Evolutionary conservation across 208 protist species (phyloP).

Genomic region (Wallacemonas sp.): DNA sequence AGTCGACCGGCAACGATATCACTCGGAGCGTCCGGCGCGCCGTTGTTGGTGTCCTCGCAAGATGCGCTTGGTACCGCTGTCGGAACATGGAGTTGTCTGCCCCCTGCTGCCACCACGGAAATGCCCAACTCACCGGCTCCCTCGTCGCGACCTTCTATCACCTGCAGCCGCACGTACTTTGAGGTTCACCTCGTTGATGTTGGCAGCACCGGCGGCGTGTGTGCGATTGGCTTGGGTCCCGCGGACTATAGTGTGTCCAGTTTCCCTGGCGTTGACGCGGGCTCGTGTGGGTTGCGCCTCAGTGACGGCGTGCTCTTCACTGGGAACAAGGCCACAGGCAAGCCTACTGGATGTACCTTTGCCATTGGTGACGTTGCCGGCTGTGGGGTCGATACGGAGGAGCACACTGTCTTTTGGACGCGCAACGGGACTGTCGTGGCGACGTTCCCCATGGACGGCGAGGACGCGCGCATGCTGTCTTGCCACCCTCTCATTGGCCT

Average conservation of each 20-base stretch:
- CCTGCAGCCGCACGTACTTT: slow-evolving; percentile 62
- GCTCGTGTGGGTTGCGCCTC: slow-evolving; percentile 75
- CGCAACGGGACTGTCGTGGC: slow-evolving; percentile 75
- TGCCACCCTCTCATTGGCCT: slow-evolving; percentile 79
- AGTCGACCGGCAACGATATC: slow-evolving; percentile 35
- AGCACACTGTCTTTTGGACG: slow-evolving; percentile 78
- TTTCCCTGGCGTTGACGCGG: slow-evolving; percentile 74
- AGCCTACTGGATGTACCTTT: slow-evolving; percentile 59
- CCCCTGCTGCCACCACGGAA: slow-evolving; percentile 14
- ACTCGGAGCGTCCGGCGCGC: slow-evolving; percentile 46
- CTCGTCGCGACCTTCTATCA: not conserved
- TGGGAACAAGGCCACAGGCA: slow-evolving; percentile 35
- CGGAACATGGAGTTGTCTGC: slow-evolving; percentile 54
- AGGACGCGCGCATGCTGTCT: slow-evolving; percentile 17
- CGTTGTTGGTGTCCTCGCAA: slow-evolving; percentile 36
- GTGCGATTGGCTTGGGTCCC: slow-evolving; percentile 77
- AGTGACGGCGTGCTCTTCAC: slow-evolving; percentile 75
- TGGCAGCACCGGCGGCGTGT: slow-evolving; percentile 36
- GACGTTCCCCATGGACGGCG: slow-evolving; percentile 16
- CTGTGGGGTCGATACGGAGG: slow-evolving; percentile 77
- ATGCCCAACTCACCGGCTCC: not conserved
- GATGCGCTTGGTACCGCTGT: slow-evolving; percentile 72
- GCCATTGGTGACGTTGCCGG: slow-evolving; percentile 81
- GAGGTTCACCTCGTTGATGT: slow-evolving; percentile 85
- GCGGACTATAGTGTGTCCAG: slow-evolving; percentile 80